Evolutionary conservation across 768 basidiomycete genomes (phyloP), one percentile per base, ranked within the genome.

Genomic region (Cystofilobasidium ferigula): DNA sequence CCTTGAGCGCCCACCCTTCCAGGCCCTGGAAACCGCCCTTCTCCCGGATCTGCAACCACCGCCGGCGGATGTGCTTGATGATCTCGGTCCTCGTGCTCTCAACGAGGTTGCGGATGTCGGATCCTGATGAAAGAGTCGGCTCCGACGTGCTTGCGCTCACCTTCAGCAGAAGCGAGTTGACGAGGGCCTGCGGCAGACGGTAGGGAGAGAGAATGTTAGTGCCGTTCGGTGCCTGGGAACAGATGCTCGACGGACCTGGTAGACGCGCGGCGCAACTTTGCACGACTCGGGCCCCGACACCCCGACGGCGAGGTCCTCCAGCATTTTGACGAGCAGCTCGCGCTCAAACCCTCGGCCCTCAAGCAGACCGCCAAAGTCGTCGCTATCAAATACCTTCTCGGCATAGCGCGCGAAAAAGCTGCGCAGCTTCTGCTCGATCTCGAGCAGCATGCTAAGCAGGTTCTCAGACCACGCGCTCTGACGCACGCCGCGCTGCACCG

Each of bases 1-100:
- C 94, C 73, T 89, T 86, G 62, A 93, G 74, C 0, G 87, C 84
- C 89, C 90, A 95, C 5, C 81, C 81, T 57, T 94, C 89, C n/a
- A 98, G 79, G 5, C 77, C 73, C 59, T 86, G 85, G 71, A 97
- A 94, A 0, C 88, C 89, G n/a, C 83, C 82, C 59, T 84, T 84
- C 57, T 86, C 83, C 16, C 86, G 81, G 34, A 91, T 82, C 16
- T 78, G 80, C 53, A 86, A 72, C 90, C 89, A 95, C 5, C 87
- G 82, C 66, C 84, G 84, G 10, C 83, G 82, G 63, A 97, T 82
- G 82, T 88, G 92, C 48, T 78, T 78, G 0, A 88, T 73, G 35
- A 92, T 74, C 45, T 86, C 85, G 64, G 84, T 72, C 32, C 73
- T 71, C 0, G 87, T 81, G 67, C 85, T 81, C 72, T 94, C 90